Evolutionary conservation across 495 filamentous ascomycete species (phyloP).

Genomic region (Annulohypoxylon moriforme): DNA sequence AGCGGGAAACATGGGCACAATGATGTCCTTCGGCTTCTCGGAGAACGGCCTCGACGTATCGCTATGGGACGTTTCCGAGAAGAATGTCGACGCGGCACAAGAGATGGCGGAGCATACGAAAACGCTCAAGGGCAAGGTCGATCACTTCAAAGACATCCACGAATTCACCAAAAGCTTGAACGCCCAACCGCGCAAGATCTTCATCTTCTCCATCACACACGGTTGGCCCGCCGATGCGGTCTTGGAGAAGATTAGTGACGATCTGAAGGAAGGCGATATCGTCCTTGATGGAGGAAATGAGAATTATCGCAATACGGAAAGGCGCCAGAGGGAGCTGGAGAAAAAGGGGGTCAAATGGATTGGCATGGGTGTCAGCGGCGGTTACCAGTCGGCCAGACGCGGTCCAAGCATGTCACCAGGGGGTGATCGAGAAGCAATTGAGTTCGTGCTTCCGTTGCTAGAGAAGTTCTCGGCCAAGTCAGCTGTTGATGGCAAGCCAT

Average conservation of each 20-base stretch:
- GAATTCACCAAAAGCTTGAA: constrained; percentile 34
- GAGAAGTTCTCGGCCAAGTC: constrained; percentile 51
- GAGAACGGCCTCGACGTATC: constrained; percentile 37
- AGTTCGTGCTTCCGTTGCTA: constrained; percentile 72
- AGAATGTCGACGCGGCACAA: constrained; percentile 33
- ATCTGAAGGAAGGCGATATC: constrained; percentile 71
- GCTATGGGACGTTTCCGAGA: constrained; percentile 32
- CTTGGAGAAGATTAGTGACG: constrained; percentile 66
- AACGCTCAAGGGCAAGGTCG: constrained; percentile 33
- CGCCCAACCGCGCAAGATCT: constrained; percentile 54
- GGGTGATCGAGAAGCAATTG: constrained; percentile 67
- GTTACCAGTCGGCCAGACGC: constrained; percentile 73
- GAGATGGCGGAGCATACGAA: constrained; percentile 33
- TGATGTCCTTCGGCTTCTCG: constrained; percentile 42
- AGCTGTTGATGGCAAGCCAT: constrained; percentile 61
- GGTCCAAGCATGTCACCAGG: constrained; percentile 75
- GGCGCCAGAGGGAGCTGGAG: constrained; percentile 67
- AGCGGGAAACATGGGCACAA: constrained; percentile 37
- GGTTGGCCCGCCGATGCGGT: constrained; percentile 75
- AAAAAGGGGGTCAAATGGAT: constrained; percentile 70
- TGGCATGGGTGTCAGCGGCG: constrained; percentile 76
- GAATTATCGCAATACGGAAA: constrained; percentile 74
- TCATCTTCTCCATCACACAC: constrained; percentile 77
- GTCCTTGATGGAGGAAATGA: constrained; percentile 81
- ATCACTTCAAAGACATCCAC: constrained; percentile 37